These are phyloP conservation scores for Fomitopsis betulina DNA, from an alignment of 1,284 basidiomycete species.

Conservation along the genomic window DNA sequence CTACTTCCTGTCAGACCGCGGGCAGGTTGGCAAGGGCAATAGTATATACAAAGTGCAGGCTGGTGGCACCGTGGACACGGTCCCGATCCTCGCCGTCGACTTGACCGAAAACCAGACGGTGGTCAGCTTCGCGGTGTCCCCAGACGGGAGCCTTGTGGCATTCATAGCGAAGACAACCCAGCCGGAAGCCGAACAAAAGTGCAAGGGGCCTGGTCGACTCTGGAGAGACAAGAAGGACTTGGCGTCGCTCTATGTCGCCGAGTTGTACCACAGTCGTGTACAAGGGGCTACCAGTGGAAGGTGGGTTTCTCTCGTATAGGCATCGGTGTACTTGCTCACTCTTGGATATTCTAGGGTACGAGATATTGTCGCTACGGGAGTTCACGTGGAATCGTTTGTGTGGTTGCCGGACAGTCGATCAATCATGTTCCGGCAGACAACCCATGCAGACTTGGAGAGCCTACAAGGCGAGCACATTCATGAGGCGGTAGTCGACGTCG, in stretches of 20 bases:
- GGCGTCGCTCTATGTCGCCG: neutral
- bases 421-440: slow-evolving; percentile 1
- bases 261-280: neutral
- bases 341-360: too few species aligned
- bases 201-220: neutral
- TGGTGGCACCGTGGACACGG: neutral
- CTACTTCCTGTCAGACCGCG: slow-evolving; percentile 8
- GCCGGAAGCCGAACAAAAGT: neutral
- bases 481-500: slow-evolving; percentile 4
- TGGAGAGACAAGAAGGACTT: slow-evolving; percentile 7
- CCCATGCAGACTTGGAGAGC: slow-evolving; percentile 5
- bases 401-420: slow-evolving; percentile 6
- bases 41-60: slow-evolving; percentile 2
- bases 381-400: slow-evolving; percentile 2
- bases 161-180: neutral
- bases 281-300: too few species aligned
- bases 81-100: neutral
- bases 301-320: too few species aligned
- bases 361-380: neutral
- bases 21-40: neutral
- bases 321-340: too few species aligned
- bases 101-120: neutral
- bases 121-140: neutral
- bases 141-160: slow-evolving; percentile 4
- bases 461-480: neutral